Conservation (phyloP, 805 yeast genomes). For the Grigorovia yakushimaensis region DNA sequence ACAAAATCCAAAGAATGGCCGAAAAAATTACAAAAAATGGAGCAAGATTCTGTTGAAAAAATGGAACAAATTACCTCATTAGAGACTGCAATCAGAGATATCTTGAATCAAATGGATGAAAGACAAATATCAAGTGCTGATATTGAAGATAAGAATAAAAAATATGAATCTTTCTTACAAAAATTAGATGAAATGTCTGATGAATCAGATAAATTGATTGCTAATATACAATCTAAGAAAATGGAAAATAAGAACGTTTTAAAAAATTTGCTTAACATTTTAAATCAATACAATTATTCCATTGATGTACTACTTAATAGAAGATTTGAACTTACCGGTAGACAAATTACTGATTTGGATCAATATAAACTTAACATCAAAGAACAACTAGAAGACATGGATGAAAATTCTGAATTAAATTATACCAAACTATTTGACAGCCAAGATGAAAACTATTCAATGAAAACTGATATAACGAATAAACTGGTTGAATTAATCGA, state of each 20-base stretch:
- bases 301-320: conserved; percentile 30
- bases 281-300: conserved; percentile 49
- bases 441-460: background rate
- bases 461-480: conserved; percentile 20
- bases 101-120: conserved; percentile 36
- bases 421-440: background rate
- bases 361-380: conserved; percentile 33
- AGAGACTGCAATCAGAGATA: conserved; percentile 33
- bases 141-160: conserved; percentile 53
- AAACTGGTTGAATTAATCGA: conserved; percentile 25
- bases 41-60: conserved; percentile 37
- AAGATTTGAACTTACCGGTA: conserved; percentile 9
- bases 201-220: conserved; percentile 38
- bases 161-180: conserved; percentile 49
- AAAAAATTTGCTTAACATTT: conserved; percentile 41
- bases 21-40: conserved; percentile 44
- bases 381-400: conserved; percentile 7
- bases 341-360: conserved; percentile 17
- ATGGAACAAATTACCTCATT: conserved; percentile 34
- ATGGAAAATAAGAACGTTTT: conserved; percentile 39
- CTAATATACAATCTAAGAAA: conserved; percentile 41
- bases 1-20: conserved; percentile 60
- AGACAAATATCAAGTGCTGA: conserved; percentile 55
- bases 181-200: conserved; percentile 38
- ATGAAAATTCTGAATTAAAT: conserved; percentile 3